Evolutionary conservation across 202 grass and related monocot genomes (phyloP).

Genomic region (Schoenoplectus triqueter): DNA sequence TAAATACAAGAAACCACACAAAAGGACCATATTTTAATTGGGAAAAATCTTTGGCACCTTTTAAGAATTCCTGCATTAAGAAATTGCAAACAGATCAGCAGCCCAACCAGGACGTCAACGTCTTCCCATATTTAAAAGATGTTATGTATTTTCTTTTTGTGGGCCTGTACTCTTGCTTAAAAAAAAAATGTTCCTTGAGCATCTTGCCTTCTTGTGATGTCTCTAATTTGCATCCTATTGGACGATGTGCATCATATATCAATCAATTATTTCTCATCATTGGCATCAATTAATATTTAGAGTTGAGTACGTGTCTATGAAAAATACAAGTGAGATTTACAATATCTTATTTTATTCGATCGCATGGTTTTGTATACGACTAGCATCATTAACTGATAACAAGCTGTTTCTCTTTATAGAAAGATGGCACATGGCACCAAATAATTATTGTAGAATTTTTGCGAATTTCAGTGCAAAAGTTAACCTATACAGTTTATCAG

Average conservation of each 20-base stretch:
- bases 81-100: not conserved
- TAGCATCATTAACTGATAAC: not conserved
- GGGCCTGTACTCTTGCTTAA: not conserved
- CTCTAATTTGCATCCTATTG: slow-evolving; percentile 17
- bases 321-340: slow-evolving; percentile 20
- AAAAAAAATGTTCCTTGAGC: slow-evolving; percentile 19
- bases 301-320: not conserved
- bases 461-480: too few species aligned
- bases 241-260: slow-evolving; percentile 1
- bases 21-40: too few species aligned
- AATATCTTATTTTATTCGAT: not conserved
- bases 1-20: too few species aligned
- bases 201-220: slow-evolving; percentile 13
- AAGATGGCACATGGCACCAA: not conserved
- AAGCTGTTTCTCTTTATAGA: not conserved
- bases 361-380: not conserved
- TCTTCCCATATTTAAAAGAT: slow-evolving; percentile 14
- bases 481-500: too few species aligned
- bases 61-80: too few species aligned
- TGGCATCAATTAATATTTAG: not conserved
- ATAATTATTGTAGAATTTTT: too few species aligned
- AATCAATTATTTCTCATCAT: slow-evolving; percentile 34
- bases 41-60: too few species aligned
- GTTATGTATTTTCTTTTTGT: slow-evolving; percentile 12
- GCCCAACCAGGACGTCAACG: slow-evolving; percentile 19